phyloP scores from a whole-genome alignment of 179 eudicot genomes.

The Spergularia azorica region DNA sequence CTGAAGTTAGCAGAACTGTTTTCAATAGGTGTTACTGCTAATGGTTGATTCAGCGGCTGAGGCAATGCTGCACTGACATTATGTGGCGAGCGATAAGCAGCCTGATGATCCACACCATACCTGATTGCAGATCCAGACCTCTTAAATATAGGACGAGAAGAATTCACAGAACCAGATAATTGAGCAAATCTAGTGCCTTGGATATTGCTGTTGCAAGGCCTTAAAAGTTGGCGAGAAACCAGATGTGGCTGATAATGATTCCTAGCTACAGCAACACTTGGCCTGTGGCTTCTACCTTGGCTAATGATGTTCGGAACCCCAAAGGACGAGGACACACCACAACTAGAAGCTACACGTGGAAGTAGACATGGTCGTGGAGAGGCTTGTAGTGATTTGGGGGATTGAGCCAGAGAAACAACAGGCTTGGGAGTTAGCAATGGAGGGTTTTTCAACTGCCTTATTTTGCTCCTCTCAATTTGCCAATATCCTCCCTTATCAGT shows the following conservation, averaged over 20 bases:
- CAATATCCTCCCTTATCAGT: slow-evolving; percentile 69
- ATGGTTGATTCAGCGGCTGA: slow-evolving; percentile 26
- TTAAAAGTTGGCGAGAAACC: slow-evolving; percentile 36
- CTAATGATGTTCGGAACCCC: slow-evolving; percentile 36
- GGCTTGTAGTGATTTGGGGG: slow-evolving; percentile 20
- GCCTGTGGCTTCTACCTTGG: slow-evolving; percentile 38
- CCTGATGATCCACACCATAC: slow-evolving; percentile 22
- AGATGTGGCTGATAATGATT: slow-evolving; percentile 39
- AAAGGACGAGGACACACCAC: slow-evolving; percentile 36
- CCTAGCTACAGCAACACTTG: slow-evolving; percentile 27
- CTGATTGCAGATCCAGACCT: slow-evolving; percentile 31
- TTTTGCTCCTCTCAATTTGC: slow-evolving; percentile 52
- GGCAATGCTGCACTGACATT: slow-evolving; percentile 15
- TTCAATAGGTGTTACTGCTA: slow-evolving; percentile 22
- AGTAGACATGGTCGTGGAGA: slow-evolving; percentile 25
- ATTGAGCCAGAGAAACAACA: slow-evolving; percentile 22
- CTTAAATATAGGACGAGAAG: slow-evolving; percentile 41
- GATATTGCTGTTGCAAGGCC: slow-evolving; percentile 19
- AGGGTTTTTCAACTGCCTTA: slow-evolving; percentile 40
- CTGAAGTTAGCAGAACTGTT: slow-evolving; percentile 23
- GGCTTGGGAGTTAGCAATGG: slow-evolving; percentile 31
- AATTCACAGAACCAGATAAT: slow-evolving; percentile 25
- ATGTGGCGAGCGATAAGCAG: slow-evolving; percentile 24
- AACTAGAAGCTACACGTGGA: slow-evolving; percentile 23
- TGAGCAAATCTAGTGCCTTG: slow-evolving; percentile 37